Percentiles rank a stretch among this genome's conserved stretches.
Conservation (phyloP, 1,284 basidiomycete genomes). For the Anthracocystis panici-leucophaei region DNA sequence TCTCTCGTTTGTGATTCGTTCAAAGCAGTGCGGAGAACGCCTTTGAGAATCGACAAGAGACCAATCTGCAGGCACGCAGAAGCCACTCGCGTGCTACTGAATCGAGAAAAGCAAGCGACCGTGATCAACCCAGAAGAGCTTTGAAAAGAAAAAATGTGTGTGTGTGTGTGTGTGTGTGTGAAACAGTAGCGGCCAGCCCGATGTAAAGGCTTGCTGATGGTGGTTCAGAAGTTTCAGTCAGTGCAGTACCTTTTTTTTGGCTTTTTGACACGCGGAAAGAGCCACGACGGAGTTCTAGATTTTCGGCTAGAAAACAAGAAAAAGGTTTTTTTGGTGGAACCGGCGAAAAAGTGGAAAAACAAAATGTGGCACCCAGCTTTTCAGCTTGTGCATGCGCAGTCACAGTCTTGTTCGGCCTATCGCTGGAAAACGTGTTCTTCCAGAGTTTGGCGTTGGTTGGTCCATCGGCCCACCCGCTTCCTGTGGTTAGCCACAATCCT, state of each 20-base stretch:
- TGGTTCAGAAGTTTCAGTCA: too few species aligned
- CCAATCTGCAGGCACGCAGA: slow-evolving; percentile 1
- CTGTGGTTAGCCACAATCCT: too few species aligned
- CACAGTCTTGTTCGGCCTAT: slow-evolving; percentile 1
- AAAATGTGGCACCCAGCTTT: slow-evolving; percentile 11
- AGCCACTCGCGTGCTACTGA: background rate
- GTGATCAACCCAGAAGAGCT: slow-evolving; percentile 15
- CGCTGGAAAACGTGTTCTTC: slow-evolving; percentile 36
- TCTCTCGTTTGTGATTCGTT: too few species aligned
- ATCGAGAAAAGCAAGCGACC: background rate
- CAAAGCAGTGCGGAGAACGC: too few species aligned
- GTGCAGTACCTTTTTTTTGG: too few species aligned
- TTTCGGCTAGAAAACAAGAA: slow-evolving; percentile 6
- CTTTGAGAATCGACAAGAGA: background rate
- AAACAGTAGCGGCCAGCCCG: too few species aligned
- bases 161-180: too few species aligned
- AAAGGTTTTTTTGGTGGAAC: background rate
- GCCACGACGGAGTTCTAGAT: slow-evolving; percentile 21
- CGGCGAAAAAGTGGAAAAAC: background rate
- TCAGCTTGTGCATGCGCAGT: too few species aligned
- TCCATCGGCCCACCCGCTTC: background rate
- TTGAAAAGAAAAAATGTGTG: too few species aligned
- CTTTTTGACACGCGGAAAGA: slow-evolving; percentile 7
- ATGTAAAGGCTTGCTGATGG: too few species aligned
- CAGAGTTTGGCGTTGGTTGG: slow-evolving; percentile 31